These are phyloP conservation scores for Oldenlandia corymbosa DNA, from an alignment of 257 asterid species.

Conservation along the genomic window DNA sequence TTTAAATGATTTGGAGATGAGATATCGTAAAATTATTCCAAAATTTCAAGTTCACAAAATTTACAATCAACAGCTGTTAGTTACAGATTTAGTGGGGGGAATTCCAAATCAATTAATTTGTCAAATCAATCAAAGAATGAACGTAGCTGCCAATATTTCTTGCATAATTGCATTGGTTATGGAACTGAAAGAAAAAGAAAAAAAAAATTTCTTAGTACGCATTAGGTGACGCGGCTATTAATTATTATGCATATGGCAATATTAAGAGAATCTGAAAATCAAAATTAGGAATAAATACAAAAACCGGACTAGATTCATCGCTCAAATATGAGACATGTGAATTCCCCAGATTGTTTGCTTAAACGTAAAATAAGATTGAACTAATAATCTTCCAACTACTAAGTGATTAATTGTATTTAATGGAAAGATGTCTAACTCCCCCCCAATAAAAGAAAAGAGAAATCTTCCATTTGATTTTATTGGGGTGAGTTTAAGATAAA, in stretches of 20 bases:
- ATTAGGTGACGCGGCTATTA: no score
- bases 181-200: background rate
- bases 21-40: background rate
- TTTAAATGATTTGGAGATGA: background rate
- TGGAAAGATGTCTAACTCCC: conserved; percentile 11
- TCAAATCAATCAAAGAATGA: background rate
- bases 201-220: no score
- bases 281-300: conserved; percentile 2
- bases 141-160: background rate
- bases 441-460: no score
- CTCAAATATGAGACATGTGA: conserved; percentile 7
- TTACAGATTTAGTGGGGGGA: background rate
- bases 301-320: no score
- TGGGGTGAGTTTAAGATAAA: background rate
- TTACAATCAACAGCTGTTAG: conserved; percentile 2
- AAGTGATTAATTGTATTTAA: background rate
- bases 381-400: background rate
- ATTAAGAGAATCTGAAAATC: background rate
- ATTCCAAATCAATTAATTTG: background rate
- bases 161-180: no score
- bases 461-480: conserved; percentile 1
- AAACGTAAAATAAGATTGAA: background rate
- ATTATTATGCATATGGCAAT: background rate
- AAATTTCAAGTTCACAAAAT: background rate
- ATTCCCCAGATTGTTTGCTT: background rate